Evolutionary conservation across 305 asterid species (phyloP).

Genomic region (Ilex paraguariensis): DNA sequence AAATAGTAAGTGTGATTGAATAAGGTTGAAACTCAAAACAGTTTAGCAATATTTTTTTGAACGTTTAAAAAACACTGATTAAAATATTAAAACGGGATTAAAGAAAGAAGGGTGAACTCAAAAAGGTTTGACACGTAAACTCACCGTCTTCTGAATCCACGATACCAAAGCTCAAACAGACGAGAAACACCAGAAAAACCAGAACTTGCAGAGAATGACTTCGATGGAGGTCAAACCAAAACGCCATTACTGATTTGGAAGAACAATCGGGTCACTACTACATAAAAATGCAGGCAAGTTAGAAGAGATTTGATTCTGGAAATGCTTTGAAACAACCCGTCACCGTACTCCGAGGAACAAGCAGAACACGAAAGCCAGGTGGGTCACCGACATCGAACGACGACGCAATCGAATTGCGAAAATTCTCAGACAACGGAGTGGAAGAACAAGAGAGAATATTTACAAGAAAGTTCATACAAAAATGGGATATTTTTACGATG

Average conservation of each 20-base stretch:
- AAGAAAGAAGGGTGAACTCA: constrained; percentile 14
- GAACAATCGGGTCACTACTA: background rate
- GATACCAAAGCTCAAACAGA: constrained; percentile 34
- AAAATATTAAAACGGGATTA: background rate
- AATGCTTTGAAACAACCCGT: too few species aligned
- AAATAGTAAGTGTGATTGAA: background rate
- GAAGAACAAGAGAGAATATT: constrained; percentile 25
- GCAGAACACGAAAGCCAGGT: background rate
- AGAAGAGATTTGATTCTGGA: too few species aligned
- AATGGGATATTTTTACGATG: constrained; percentile 25
- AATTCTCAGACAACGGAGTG: background rate
- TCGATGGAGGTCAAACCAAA: background rate
- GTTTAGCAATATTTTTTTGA: background rate
- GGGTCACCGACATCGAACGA: background rate
- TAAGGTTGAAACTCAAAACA: constrained; percentile 9
- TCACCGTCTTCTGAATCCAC: constrained; percentile 79
- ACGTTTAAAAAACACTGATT: background rate
- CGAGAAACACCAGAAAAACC: constrained; percentile 18
- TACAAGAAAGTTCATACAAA: constrained; percentile 15
- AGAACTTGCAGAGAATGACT: background rate
- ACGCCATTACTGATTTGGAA: background rate
- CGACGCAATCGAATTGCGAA: too few species aligned
- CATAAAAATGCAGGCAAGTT: background rate
- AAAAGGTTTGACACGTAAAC: constrained; percentile 18
- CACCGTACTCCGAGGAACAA: background rate